These are phyloP conservation scores for Talaromyces piceae DNA, from an alignment of 2,329 filamentous ascomycete genomes.

Conservation along the genomic window DNA sequence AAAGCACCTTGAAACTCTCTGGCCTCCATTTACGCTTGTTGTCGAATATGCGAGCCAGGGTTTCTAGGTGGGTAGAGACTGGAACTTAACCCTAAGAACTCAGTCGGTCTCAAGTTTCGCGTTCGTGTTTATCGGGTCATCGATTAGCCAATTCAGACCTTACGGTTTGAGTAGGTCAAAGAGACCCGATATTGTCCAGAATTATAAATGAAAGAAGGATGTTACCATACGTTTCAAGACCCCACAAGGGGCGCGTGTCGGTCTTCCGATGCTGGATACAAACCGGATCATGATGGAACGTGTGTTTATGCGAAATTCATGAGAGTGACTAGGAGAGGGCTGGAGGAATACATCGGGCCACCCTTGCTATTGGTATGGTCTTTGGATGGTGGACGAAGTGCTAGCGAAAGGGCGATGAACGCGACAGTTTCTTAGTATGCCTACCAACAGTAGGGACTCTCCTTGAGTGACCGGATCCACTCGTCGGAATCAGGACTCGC, in stretches of 20 bases:
- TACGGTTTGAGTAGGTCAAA: conserved; percentile 27
- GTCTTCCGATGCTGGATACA: conserved; percentile 48
- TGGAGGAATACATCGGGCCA: conserved; percentile 45
- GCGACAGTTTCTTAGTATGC: conserved; percentile 24
- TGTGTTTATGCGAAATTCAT: conserved; percentile 37
- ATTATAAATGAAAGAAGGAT: conserved; percentile 35
- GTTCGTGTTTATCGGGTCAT: conserved; percentile 61
- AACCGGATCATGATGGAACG: conserved; percentile 58
- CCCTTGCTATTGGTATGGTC: conserved; percentile 39
- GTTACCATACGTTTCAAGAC: conserved; percentile 39
- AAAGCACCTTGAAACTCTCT: conserved; percentile 35
- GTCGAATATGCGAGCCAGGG: conserved; percentile 28
- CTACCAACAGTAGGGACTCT: conserved; percentile 40
- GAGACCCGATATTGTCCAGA: conserved; percentile 29
- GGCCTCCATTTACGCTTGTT: conserved; percentile 20
- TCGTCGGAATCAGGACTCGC: conserved; percentile 48
- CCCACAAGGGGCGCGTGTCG: conserved; percentile 37
- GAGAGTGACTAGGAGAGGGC: conserved; percentile 39
- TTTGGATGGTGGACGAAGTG: conserved; percentile 32
- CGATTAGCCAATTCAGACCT: conserved; percentile 52
- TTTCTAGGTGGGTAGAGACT: conserved; percentile 56
- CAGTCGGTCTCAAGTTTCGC: conserved; percentile 67
- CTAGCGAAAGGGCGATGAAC: conserved; percentile 22
- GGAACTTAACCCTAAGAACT: conserved; percentile 97
- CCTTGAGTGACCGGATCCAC: conserved; percentile 36